Evolutionary conservation across 306 rosid genomes (phyloP).

Genomic region (Acacia acuminata): DNA sequence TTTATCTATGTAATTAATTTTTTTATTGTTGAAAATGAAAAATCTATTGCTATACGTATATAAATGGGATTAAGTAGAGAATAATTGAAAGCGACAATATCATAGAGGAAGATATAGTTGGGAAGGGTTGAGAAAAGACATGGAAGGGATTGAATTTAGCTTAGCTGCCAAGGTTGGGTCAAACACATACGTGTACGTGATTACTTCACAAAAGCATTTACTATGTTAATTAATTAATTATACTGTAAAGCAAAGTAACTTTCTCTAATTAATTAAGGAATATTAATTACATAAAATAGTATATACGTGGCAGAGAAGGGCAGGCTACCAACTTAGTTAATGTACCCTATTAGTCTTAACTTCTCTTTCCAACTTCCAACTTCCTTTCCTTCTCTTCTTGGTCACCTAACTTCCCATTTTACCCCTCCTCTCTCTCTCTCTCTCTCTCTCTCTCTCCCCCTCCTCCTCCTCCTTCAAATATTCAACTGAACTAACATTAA

Average conservation of each 20-base stretch:
- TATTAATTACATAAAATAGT: background rate
- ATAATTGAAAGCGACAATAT: background rate
- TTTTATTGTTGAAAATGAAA: background rate
- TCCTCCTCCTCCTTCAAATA: background rate
- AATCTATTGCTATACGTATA: background rate
- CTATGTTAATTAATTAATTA: background rate
- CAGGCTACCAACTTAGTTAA: slow-evolving; percentile 64
- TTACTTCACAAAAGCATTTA: slow-evolving; percentile 19
- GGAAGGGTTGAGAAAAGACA: slow-evolving; percentile 48
- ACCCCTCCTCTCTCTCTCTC: slow-evolving; percentile 26
- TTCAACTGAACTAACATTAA: background rate
- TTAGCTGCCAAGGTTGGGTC: slow-evolving; percentile 24
- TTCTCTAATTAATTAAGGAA: background rate
- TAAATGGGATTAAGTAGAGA: background rate
- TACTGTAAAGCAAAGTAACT: background rate
- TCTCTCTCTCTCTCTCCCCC: background rate
- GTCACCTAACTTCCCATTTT: slow-evolving; percentile 29
- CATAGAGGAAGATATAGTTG: slow-evolving; percentile 33
- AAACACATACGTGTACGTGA: slow-evolving; percentile 22
- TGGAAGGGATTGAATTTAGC: background rate
- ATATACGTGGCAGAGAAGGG: slow-evolving; percentile 53
- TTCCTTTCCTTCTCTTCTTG: slow-evolving; percentile 39
- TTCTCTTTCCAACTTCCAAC: slow-evolving; percentile 51
- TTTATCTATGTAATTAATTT: background rate
- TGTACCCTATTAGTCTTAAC: slow-evolving; percentile 34